Evolutionary conservation across 2,329 filamentous ascomycete species (phyloP).

Genomic region (Claviceps spartinae): DNA sequence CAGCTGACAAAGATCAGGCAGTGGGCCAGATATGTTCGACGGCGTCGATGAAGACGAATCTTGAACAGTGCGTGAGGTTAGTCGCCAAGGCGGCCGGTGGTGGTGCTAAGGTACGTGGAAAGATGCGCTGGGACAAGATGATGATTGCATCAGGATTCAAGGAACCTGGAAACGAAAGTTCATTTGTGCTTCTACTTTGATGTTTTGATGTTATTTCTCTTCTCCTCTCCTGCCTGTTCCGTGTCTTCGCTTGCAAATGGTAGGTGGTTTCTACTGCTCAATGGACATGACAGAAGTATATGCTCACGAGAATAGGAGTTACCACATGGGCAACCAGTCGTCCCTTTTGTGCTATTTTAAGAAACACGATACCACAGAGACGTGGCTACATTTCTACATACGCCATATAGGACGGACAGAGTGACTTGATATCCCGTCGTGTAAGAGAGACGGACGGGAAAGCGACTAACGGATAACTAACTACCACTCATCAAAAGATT

Average conservation of each 20-base stretch:
- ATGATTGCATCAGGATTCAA: not conserved
- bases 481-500: conserved; percentile 34
- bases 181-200: not conserved
- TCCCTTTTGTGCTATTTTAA: too few relatives aligned
- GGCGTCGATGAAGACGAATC: conserved; percentile 61
- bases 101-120: conserved; percentile 55
- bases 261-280: not conserved
- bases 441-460: too few relatives aligned
- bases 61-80: conserved; percentile 61
- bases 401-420: too few relatives aligned
- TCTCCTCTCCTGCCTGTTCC: too few relatives aligned
- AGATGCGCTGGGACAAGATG: not conserved
- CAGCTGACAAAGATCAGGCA: conserved; percentile 32
- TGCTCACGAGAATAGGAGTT: not conserved
- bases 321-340: too few relatives aligned
- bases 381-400: not conserved
- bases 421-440: too few relatives aligned
- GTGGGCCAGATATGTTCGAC: conserved; percentile 86
- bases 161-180: not conserved
- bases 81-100: conserved; percentile 58
- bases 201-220: too few relatives aligned
- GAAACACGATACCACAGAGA: not conserved
- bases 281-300: not conserved
- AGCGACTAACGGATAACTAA: not conserved
- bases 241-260: not conserved